These are phyloP conservation scores for Clathrospora elynae DNA, from an alignment of 2,329 filamentous ascomycete species.

Conservation along the genomic window DNA sequence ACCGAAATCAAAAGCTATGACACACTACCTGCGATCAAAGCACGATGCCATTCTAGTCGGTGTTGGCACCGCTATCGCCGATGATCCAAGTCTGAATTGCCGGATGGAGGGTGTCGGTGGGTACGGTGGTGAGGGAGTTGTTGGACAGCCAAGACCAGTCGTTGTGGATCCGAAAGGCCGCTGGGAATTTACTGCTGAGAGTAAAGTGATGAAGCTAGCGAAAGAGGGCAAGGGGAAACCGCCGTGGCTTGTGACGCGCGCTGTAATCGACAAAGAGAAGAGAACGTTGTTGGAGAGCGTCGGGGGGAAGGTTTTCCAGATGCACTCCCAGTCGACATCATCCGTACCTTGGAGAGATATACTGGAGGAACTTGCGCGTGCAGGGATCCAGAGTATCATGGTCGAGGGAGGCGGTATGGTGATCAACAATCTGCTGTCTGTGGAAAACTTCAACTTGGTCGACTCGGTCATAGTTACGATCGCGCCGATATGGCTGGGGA, in stretches of 20 bases:
- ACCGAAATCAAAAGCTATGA: conserved; percentile 85
- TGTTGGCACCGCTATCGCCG: conserved; percentile 79
- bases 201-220: conserved; percentile 70
- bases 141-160: conserved; percentile 76
- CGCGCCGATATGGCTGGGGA: conserved; percentile 87
- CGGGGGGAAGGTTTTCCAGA: conserved; percentile 25
- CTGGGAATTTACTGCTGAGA: conserved; percentile 66
- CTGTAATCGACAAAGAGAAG: conserved; percentile 17
- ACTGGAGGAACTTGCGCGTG: conserved; percentile 60
- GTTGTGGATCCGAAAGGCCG: conserved; percentile 79
- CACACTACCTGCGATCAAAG: conserved; percentile 80
- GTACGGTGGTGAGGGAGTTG: conserved; percentile 58
- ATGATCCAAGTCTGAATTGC: conserved; percentile 86
- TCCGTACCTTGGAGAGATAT: conserved; percentile 64
- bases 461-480: conserved; percentile 85
- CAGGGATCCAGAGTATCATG: conserved; percentile 80
- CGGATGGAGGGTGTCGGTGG: conserved; percentile 67
- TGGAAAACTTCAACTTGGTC: conserved; percentile 65
- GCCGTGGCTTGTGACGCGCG: conserved; percentile 67
- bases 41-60: conserved; percentile 88
- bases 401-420: conserved; percentile 84
- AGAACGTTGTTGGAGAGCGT: conserved; percentile 42
- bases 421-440: conserved; percentile 78
- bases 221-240: conserved; percentile 69
- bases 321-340: background rate